These are phyloP conservation scores for Dactylellina leptospora DNA, from an alignment of 2,329 filamentous ascomycete genomes.

Conservation along the genomic window DNA sequence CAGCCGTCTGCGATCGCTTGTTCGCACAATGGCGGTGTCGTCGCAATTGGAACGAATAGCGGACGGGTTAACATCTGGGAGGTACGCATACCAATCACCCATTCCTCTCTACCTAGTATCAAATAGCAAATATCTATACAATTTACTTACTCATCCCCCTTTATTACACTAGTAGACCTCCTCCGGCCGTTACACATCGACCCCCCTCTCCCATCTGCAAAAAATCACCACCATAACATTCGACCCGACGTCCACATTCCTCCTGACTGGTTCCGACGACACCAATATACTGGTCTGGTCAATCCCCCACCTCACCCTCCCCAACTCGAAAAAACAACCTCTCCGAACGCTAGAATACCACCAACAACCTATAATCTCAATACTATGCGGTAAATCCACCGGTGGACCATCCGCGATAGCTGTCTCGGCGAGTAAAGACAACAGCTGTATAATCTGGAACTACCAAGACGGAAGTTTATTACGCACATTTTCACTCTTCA, in stretches of 20 bases:
- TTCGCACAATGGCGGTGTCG: slow-evolving; percentile 73
- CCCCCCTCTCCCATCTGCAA: slow-evolving; percentile 80
- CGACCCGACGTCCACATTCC: slow-evolving; percentile 74
- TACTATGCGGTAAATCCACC: slow-evolving; percentile 62
- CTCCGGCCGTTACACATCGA: slow-evolving; percentile 79
- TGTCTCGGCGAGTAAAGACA: slow-evolving; percentile 83
- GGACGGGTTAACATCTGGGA: slow-evolving; percentile 93
- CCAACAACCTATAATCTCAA: slow-evolving; percentile 74
- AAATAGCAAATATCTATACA: neutral
- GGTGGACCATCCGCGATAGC: slow-evolving; percentile 74
- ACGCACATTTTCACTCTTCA: slow-evolving; percentile 81
- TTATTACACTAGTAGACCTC: slow-evolving; percentile 65
- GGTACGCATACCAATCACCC: slow-evolving; percentile 65
- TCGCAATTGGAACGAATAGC: slow-evolving; percentile 76
- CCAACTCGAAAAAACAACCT: slow-evolving; percentile 70
- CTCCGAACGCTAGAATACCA: slow-evolving; percentile 80
- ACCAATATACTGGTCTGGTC: slow-evolving; percentile 94
- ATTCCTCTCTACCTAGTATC: slow-evolving; percentile 30
- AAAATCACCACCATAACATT: slow-evolving; percentile 78
- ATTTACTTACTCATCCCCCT: neutral
- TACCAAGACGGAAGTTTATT: slow-evolving; percentile 79
- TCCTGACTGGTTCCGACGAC: slow-evolving; percentile 83
- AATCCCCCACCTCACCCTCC: slow-evolving; percentile 74
- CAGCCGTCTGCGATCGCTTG: slow-evolving; percentile 77
- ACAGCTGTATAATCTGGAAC: slow-evolving; percentile 92